Base-by-base conservation (phyloP, 148 eudicot species). In the Limonium bicolor region DNA sequence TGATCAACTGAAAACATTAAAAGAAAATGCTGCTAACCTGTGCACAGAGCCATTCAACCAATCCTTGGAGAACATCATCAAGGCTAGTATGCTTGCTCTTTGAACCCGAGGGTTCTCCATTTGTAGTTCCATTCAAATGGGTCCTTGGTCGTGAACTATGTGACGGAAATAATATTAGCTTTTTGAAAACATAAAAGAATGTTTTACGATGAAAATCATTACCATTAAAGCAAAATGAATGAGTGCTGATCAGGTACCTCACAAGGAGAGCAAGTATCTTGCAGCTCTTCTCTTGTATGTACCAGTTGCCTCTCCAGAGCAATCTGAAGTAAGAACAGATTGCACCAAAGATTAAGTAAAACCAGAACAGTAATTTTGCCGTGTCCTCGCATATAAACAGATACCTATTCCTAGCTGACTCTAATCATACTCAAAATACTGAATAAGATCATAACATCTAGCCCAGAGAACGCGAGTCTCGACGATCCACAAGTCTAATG, bases 261-360 rank as follows among this genome's bases (percentile, higher is more conserved):
- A 78, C 70, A 51, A 84, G 65, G 60, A 66, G 44, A 28, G 97
- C 65, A 33, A 90, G 87, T 66, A 80, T 90, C 76, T 80, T 90
- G 46, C 87, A 84, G 67, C 97, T 74, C 77, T 84, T 84, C 70
- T 84, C 95, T 71, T 90, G 97, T 56, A 84, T 75, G 73, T 84
- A 90, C 97, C 95, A 90, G 60, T 73, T 80, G 48, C 87, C 95
- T 62, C 70, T 84, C 83, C 82, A 80, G 14, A 90, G 85, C 79
- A 80, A 67, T 61, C 97, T 90, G 76, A 43, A 66, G 57, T 22
- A 46, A 35, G 41, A 26, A 24, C 14, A 20, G 10, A n/a, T n/a
- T n/a, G n/a, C n/a, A n/a, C n/a, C n/a, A n/a, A n/a, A n/a, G n/a
- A n/a, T n/a, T n/a, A n/a, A n/a, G n/a, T n/a, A n/a, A n/a, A n/a